Evolutionary conservation across 2,329 filamentous ascomycete species (phyloP), one percentile per base, ranked within the genome.

Genomic region (Fusarium phyllophilum): DNA sequence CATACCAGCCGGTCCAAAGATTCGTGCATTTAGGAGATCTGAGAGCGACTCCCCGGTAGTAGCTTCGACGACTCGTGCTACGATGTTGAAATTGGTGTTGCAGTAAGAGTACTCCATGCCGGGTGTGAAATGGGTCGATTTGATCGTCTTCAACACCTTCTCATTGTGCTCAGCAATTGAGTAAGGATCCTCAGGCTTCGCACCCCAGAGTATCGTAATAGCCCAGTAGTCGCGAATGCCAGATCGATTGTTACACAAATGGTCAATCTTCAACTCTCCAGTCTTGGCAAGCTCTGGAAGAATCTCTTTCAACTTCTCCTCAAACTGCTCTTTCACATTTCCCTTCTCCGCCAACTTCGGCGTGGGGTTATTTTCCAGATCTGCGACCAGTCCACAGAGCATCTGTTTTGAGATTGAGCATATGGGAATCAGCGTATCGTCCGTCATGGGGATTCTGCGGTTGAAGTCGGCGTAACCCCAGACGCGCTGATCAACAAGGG

Each of bases 391-490:
- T 5, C 70, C 70, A n/a, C 70, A 73, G 12, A 73, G 66, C 70
- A 73, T 73, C 29, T 73, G 70, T 7, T 73, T 73, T 15, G 70
- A 73, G 33, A 73, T 73, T 0, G 70, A 73, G n/a, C 70, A 73
- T 26, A 73, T 73, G 5, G 70, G 70, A 22, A 73, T 54, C 22
- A 33, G 66, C 6, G 70, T 70, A 22, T 73, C 70, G 15, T 41
- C 24, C 9, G 70, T 58, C 70, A 73, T 73, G 42, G 70, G 70
- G 15, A 73, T 62, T n/a, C 70, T 52, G 18, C 18, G 42, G 14
- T 73, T 70, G 46, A 73, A 73, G 55, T 73, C 70, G 34, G 70
- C 70, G 51, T 73, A 73, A 6, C 70, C 70, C 70, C 70, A 73
- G 18, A 73, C 70, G 20, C 48, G 34, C 15, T 70, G 59, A 24